Base-by-base conservation (phyloP, 2,329 filamentous ascomycete genomes). In the Verruconis gallopava region DNA sequence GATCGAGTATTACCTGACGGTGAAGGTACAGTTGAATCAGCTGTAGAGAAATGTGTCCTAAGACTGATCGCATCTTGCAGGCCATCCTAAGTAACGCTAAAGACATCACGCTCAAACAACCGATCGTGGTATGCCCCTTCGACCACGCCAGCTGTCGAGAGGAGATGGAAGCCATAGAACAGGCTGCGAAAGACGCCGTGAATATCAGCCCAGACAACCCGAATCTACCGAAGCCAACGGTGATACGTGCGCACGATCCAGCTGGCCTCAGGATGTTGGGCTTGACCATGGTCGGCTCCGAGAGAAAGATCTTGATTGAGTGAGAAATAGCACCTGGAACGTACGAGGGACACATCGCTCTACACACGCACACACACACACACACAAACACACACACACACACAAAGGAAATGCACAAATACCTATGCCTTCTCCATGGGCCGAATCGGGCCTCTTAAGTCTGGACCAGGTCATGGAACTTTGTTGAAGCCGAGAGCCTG, bases 161-260 rank as follows among this genome's bases (percentile, higher is more conserved):
- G 57, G 91, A 96, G 64, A 95, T 98, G 85, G 88, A 94, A 53
- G 88, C 88, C 28, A 96, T 98, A 48, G 88, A 95, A 57, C 85
- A 94, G 62, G 84, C 91, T 1, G 91, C 91, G 34, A 89, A 88
- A 60, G 89, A 96, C 52, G 89, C 91, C 2, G 81, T 84, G 13
- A 77, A 83, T 47, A 80, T 96, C 46, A 85, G 89, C 51, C 81
- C 81, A 1, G 85, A 93, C 47, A 91, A 91, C 52, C 91, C 88
- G 0, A 88, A 93, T 79, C 64, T 95, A n/a, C 88, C 91, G 1
- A 80, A 88, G 1, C 78, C 80, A 47, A 79, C 75, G 5, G 91
- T 98, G 48, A 75, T 96, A 44, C 71, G 82, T 39, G 78, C 85
- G 4, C 79, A 73, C 46, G 88, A 96, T 56, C 77, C 68, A 22